Conservation (phyloP, 163 green algal species). For the Trebouxia gelatinosa region DNA sequence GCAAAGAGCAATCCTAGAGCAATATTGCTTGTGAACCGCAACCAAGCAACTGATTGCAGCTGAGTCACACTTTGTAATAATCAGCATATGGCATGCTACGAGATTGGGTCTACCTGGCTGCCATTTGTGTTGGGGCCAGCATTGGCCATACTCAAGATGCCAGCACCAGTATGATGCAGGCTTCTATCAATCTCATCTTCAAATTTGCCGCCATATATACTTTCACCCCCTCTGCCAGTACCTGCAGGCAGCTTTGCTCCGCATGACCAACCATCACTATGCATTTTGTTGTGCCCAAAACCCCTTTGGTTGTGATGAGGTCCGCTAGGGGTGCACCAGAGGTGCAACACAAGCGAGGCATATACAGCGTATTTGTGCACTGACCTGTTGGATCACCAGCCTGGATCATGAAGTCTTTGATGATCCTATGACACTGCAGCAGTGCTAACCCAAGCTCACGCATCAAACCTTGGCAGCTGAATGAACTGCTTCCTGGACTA, state of each 20-base stretch:
- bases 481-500: too few species aligned
- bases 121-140: constrained; percentile 87
- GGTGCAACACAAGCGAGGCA: too few species aligned
- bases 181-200: constrained; percentile 56
- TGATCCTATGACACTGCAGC: constrained; percentile 65
- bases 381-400: constrained; percentile 30
- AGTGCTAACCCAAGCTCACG: too few species aligned
- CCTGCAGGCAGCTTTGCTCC: constrained; percentile 92
- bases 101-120: constrained; percentile 77
- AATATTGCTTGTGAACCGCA: too few species aligned
- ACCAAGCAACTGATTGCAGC: too few species aligned
- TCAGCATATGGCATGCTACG: too few species aligned
- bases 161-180: constrained; percentile 63
- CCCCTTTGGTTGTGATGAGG: neutral
- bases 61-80: too few species aligned
- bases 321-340: too few species aligned
- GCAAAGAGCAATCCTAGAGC: too few species aligned
- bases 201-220: constrained; percentile 80
- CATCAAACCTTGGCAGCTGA: too few species aligned
- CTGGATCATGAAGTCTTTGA: constrained; percentile 84
- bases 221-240: constrained; percentile 83
- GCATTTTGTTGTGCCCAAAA: neutral
- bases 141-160: constrained; percentile 79
- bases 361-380: too few species aligned
- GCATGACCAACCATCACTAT: constrained; percentile 57